Conservation (phyloP, 768 basidiomycete genomes). For the Amanita polypyramis region DNA sequence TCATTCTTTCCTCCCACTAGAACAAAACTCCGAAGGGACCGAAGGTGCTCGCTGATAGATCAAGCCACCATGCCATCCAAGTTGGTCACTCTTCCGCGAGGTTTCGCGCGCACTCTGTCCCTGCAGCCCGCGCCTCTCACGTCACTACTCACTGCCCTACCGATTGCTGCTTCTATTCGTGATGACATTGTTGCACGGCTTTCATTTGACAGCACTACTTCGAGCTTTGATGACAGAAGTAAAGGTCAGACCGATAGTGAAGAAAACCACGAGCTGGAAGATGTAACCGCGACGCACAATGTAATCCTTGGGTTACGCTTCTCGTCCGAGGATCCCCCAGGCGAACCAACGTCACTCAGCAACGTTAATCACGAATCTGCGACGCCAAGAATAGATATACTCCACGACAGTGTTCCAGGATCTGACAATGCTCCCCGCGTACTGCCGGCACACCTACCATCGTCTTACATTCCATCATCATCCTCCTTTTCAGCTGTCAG, state of each 20-base stretch:
- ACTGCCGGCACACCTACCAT: constrained; percentile 24
- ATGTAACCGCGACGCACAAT: neutral
- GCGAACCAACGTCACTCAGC: neutral
- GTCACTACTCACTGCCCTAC: constrained; percentile 35
- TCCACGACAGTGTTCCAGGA: neutral
- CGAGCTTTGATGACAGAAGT: constrained; percentile 26
- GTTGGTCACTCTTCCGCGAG: constrained; percentile 10
- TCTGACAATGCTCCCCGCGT: constrained; percentile 11
- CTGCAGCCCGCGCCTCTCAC: constrained; percentile 27
- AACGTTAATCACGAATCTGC: neutral
- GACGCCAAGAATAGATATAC: neutral
- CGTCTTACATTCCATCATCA: constrained; percentile 24
- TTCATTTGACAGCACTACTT: constrained; percentile 42
- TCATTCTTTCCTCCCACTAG: constrained; percentile 43
- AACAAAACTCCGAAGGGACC: constrained; percentile 9
- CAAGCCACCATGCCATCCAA: constrained; percentile 3
- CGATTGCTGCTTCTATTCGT: constrained; percentile 41
- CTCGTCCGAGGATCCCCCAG: neutral
- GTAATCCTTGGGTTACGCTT: neutral
- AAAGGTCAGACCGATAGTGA: neutral
- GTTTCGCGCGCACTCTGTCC: constrained; percentile 18
- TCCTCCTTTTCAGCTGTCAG: constrained; percentile 26
- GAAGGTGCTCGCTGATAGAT: constrained; percentile 10
- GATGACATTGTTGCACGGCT: constrained; percentile 45
- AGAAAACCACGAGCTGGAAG: constrained; percentile 5